Evolutionary conservation across 208 protist species (phyloP).

Genomic region (Angomonas deanei): DNA sequence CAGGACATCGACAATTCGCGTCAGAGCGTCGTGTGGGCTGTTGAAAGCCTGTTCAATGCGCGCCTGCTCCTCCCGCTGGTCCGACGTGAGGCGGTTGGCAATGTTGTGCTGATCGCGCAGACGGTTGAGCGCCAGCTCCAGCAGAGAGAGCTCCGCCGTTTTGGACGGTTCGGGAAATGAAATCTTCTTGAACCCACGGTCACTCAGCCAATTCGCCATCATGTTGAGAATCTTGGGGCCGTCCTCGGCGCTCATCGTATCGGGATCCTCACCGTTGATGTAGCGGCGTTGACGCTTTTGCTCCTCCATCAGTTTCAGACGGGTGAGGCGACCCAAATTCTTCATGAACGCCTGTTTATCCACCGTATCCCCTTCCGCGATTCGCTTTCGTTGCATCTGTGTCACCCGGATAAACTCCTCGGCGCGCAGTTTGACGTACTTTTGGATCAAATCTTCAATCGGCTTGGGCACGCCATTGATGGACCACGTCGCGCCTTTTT

Average conservation of each 20-base stretch:
- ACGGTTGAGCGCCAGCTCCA: constrained; percentile 99
- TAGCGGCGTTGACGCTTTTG: constrained; percentile 98
- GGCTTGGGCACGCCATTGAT: constrained; percentile 97
- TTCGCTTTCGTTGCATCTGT: constrained; percentile 99
- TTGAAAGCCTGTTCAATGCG: constrained; percentile 99
- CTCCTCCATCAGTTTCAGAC: constrained; percentile 99
- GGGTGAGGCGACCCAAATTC: constrained; percentile 99
- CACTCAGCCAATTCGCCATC: constrained; percentile 99
- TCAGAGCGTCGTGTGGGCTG: constrained; percentile 99
- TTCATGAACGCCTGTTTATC: constrained; percentile 99
- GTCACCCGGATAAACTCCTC: constrained; percentile 99
- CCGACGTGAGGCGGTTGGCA: constrained; percentile 97
- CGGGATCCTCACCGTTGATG: constrained; percentile 96
- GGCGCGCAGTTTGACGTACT: constrained; percentile 99
- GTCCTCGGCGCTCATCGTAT: constrained; percentile 88
- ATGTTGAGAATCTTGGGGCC: constrained; percentile 99
- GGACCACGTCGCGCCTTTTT: constrained; percentile 99
- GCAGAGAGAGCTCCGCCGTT: constrained; percentile 99
- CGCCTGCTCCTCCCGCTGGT: constrained; percentile 99
- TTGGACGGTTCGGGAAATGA: constrained; percentile 99
- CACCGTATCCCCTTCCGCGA: constrained; percentile 97
- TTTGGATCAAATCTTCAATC: constrained; percentile 99
- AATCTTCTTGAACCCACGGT: constrained; percentile 99
- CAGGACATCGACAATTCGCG: constrained; percentile 98
- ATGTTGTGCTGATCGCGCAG: constrained; percentile 99